phyloP scores from a whole-genome alignment of 1,284 basidiomycete genomes.

The Ustilago nuda region DNA sequence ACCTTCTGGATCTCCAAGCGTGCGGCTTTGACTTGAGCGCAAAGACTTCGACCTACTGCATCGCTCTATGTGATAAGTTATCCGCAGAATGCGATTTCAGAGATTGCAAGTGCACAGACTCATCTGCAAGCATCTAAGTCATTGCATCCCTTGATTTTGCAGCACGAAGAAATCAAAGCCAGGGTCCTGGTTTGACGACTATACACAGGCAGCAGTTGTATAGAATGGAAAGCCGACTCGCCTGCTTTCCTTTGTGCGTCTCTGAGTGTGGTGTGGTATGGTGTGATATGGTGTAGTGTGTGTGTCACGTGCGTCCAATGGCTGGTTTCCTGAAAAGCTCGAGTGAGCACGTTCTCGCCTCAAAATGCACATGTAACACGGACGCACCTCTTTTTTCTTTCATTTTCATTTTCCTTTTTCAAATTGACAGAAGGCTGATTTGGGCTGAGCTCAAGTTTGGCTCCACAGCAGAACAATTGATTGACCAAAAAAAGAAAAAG shows the following conservation, averaged over 20 bases:
- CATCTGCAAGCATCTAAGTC: not conserved
- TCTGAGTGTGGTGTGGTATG: too few species aligned
- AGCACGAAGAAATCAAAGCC: not conserved
- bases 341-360: slow-evolving; percentile 26
- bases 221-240: not conserved
- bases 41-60: too few species aligned
- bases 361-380: slow-evolving; percentile 20
- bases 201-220: not conserved
- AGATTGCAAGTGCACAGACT: not conserved
- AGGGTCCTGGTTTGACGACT: not conserved
- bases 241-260: too few species aligned
- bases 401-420: not conserved
- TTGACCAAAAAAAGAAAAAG: not conserved
- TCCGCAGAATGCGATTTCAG: too few species aligned
- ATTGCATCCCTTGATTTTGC: not conserved
- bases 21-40: not conserved
- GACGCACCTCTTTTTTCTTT: slow-evolving; percentile 11
- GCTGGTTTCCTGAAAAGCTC: slow-evolving; percentile 4
- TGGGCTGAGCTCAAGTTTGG: not conserved
- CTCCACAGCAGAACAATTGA: not conserved
- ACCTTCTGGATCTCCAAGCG: not conserved
- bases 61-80: too few species aligned
- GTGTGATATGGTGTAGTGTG: not conserved
- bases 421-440: not conserved
- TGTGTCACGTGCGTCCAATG: slow-evolving; percentile 1